Evolutionary conservation across 768 basidiomycete genomes (phyloP).

Genomic region (Hericium erinaceus): DNA sequence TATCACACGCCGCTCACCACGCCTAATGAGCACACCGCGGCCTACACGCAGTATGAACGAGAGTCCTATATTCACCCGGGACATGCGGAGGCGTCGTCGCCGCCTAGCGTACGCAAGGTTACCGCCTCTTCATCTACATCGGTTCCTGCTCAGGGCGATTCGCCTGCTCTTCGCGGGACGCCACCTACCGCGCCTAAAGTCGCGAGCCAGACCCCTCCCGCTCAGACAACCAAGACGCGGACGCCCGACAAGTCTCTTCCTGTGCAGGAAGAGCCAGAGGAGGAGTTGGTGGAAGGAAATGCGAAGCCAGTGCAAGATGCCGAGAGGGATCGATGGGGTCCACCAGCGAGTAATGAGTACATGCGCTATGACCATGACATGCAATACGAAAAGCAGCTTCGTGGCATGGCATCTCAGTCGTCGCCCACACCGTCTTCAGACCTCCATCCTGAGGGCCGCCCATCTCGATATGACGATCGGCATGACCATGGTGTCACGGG

Average conservation of each 20-base stretch:
- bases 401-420: neutral
- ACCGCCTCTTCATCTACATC: neutral
- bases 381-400: constrained; percentile 7
- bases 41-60: constrained; percentile 9
- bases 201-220: constrained; percentile 8
- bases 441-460: constrained; percentile 11
- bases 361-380: constrained; percentile 9
- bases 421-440: constrained; percentile 15
- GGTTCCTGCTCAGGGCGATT: neutral
- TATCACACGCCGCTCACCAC: constrained; percentile 11
- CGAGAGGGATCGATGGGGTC: constrained; percentile 10
- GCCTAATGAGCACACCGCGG: constrained; percentile 3
- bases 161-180: constrained; percentile 8
- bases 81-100: constrained; percentile 7
- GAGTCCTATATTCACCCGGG: constrained; percentile 8
- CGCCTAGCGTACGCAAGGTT: constrained; percentile 5
- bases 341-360: constrained; percentile 5
- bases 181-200: constrained; percentile 6
- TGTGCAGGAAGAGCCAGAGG: constrained; percentile 14
- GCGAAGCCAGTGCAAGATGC: neutral
- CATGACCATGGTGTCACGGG: constrained; percentile 6
- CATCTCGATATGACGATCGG: constrained; percentile 10
- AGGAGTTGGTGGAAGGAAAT: constrained; percentile 5
- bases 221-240: constrained; percentile 9
- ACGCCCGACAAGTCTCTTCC: constrained; percentile 15